Base-by-base conservation (phyloP, 306 rosid species). In the Prunus mongolica region DNA sequence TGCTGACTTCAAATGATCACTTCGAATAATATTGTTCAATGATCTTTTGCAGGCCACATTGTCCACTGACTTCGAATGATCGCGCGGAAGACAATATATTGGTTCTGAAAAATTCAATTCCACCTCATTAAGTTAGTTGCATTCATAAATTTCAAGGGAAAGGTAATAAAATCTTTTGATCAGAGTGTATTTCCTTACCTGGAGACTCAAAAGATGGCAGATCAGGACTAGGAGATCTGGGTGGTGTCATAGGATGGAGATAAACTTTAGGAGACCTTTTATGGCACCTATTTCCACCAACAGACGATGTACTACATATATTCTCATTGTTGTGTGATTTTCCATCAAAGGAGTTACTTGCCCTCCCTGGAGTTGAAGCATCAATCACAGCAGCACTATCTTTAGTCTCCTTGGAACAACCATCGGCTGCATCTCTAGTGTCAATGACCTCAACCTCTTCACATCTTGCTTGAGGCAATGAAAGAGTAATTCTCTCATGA, bases 161-260 rank as follows among this genome's bases (percentile, higher is more conserved):
- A 61, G 45, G 20, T 14, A 28, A 70, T 60, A 79, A 45, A 10
- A 44, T 47, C 38, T 25, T 50, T 8, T 19, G 5, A 54, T 45
- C 47, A 7, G 63, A 70, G 12, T 54, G 28, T 54, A 38, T 67
- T 67, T 25, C 28, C 47, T 82, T 82, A 95, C 99, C 97, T 83
- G 90, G 80, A 79, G 87, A 54, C 67, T 73, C 68, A 3, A 80
- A 22, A 58, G 71, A 3, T 6, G 14, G 13, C 19, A 45, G 38
- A 34, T 86, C 88, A 0, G 78, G 79, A 49, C 84, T 67, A 28
- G 85, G 91, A 63, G 97, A 82, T 69, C 84, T 65, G 22, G 92
- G 87, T 9, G 93, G 97, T 8, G 91, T 91, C 3, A 82, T 69
- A 71, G 89, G 63, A 71, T 38, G 88, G 74, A 84, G 88, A 76